Evolutionary conservation across 2,329 filamentous ascomycete genomes (phyloP), one percentile per base, ranked within the genome.

Genomic region (Xylaria digitata): DNA sequence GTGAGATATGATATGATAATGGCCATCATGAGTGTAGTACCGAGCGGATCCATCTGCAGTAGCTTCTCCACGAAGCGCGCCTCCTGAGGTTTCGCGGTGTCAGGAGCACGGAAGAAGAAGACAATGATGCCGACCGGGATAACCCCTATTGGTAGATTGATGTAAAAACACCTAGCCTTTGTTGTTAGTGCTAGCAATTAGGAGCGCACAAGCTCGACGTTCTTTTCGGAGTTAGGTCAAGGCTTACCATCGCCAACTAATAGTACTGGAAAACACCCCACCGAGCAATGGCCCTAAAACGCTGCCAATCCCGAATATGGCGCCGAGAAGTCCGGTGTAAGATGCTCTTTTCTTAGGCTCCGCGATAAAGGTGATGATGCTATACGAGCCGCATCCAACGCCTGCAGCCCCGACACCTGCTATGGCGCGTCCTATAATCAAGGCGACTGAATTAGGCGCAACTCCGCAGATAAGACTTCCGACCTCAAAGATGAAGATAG

Each of bases 341-440:
- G 65, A 55, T 1, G 73, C 58, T 17, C 65, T 17, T 23, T 61
- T 67, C 21, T 59, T 21, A 8, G 71, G 67, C 13, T 56, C 32
- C 1, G 64, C 60, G 30, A 49, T 43, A 23, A 64, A 60, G 2
- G 66, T 50, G 3, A 82, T 77, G 61, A 83, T 77, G 26, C 50
- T 67, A 3, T 65, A 61, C 1, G 49, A 59, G 5, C 81, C 82
- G 42, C 76, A 80, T 65, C 79, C 78, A 13, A 77, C 76, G 9
- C 78, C 78, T 15, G 81, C 76, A 5, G 79, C 71, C 32, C 80
- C 81, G 15, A 72, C 30, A 1, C 73, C 73, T 1, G 64, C 30
- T 15, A 74, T 63, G 0, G 70, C 72, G 4, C 71, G 60, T 0
- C 73, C 71, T 5, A 70, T 60, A 30, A 74, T 73, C 6, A 74